phyloP scores from a whole-genome alignment of 2,329 filamentous ascomycete genomes.

The Zasmidium cellare region DNA sequence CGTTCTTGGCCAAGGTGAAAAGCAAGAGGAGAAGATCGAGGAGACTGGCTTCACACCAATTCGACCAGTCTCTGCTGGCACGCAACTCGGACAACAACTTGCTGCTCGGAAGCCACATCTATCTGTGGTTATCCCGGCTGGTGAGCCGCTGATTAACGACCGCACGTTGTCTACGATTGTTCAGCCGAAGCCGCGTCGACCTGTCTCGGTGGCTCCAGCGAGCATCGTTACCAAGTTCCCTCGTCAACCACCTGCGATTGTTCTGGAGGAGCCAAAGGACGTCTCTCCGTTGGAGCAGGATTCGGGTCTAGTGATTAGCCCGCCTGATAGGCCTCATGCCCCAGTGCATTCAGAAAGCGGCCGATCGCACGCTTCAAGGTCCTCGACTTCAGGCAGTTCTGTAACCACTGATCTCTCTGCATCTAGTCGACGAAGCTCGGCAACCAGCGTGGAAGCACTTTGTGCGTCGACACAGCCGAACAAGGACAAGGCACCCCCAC shows the following conservation, averaged over 20 bases:
- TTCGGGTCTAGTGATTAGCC: not conserved
- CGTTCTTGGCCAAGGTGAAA: slow-evolving; percentile 1
- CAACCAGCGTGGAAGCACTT: slow-evolving; percentile 24
- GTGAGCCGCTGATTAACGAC: slow-evolving; percentile 9
- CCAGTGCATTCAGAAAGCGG: slow-evolving; percentile 3
- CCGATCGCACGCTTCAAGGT: slow-evolving; percentile 22
- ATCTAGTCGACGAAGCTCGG: slow-evolving; percentile 39
- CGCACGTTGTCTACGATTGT: slow-evolving; percentile 11
- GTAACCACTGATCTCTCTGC: slow-evolving; percentile 35
- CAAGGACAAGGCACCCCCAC: slow-evolving; percentile 18
- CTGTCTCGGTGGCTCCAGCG: slow-evolving; percentile 15
- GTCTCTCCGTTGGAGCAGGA: slow-evolving; percentile 3
- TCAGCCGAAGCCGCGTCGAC: slow-evolving; percentile 13
- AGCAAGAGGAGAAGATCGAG: slow-evolving; percentile 13
- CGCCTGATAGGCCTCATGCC: not conserved
- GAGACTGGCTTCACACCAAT: slow-evolving; percentile 21
- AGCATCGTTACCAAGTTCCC: slow-evolving; percentile 21
- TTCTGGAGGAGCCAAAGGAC: slow-evolving; percentile 10
- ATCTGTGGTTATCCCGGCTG: slow-evolving; percentile 26
- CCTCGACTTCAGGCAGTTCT: slow-evolving; percentile 38
- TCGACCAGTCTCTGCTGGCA: slow-evolving; percentile 4
- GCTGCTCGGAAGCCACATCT: slow-evolving; percentile 16
- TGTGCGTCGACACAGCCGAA: slow-evolving; percentile 13
- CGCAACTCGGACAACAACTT: not conserved
- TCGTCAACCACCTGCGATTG: slow-evolving; percentile 11